Conservation (phyloP, 805 yeast genomes). For the Clavispora santaluciae region DNA sequence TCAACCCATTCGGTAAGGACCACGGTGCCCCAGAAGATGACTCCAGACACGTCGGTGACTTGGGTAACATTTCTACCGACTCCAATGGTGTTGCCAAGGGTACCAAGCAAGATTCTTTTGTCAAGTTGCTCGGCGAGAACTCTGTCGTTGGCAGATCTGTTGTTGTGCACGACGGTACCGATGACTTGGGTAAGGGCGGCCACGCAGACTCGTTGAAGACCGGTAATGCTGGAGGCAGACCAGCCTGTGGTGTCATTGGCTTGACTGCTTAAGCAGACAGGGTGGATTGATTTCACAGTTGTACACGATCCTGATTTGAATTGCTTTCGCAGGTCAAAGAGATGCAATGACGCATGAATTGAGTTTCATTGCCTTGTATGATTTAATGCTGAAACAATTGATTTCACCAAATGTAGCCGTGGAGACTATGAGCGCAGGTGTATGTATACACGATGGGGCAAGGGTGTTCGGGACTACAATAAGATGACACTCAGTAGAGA, state of each 20-base stretch:
- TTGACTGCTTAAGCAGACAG: conserved; percentile 33
- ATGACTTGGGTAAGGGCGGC: conserved; percentile 94
- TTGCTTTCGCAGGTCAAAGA: too few species aligned
- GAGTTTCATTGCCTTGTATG: too few species aligned
- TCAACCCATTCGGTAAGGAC: conserved; percentile 80
- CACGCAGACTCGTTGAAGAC: conserved; percentile 87
- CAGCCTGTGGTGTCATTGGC: conserved; percentile 98
- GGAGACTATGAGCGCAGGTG: too few species aligned
- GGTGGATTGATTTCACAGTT: background rate
- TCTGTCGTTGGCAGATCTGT: conserved; percentile 93
- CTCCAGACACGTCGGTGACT: conserved; percentile 87
- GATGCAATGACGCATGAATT: too few species aligned
- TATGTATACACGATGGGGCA: too few species aligned
- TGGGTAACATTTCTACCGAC: conserved; percentile 92
- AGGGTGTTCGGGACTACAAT: too few species aligned
- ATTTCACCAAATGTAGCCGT: too few species aligned
- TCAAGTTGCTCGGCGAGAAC: conserved; percentile 81
- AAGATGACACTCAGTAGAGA: too few species aligned
- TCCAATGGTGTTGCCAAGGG: conserved; percentile 90
- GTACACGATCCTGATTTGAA: too few species aligned
- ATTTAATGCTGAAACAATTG: background rate
- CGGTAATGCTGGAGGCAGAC: conserved; percentile 97
- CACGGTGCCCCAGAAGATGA: conserved; percentile 92
- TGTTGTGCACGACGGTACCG: conserved; percentile 88
- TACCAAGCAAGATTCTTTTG: conserved; percentile 65